phyloP scores from a whole-genome alignment of 257 asterid genomes.

The Ophiorrhiza pumila region DNA sequence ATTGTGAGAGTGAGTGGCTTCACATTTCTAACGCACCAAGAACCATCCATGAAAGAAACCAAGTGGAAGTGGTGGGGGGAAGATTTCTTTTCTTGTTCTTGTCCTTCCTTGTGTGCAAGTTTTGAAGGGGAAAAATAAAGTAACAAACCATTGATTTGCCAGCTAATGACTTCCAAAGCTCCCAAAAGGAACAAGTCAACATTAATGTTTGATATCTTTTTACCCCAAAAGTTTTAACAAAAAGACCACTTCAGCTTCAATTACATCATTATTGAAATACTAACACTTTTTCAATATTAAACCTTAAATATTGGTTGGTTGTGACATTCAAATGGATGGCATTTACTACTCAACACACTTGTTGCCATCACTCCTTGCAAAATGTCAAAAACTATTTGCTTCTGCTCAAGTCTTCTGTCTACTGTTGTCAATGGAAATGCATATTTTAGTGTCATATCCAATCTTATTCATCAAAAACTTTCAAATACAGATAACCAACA shows the following conservation, averaged over 20 bases:
- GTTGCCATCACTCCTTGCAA: background rate
- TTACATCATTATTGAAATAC: conserved; percentile 8
- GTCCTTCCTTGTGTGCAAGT: conserved; percentile 9
- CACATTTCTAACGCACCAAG: conserved; percentile 2
- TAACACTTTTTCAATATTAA: background rate
- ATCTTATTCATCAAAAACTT: too few relatives aligned
- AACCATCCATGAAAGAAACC: background rate
- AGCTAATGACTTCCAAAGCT: conserved; percentile 2
- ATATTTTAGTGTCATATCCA: too few relatives aligned
- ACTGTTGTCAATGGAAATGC: too few relatives aligned
- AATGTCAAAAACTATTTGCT: too few relatives aligned
- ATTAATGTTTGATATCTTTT: background rate
- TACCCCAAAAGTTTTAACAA: background rate
- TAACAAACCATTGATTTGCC: background rate
- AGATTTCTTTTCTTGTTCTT: background rate
- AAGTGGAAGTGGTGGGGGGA: conserved; percentile 1
- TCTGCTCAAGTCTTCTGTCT: too few relatives aligned
- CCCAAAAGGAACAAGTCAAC: conserved; percentile 12
- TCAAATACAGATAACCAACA: too few relatives aligned
- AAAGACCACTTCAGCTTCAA: background rate
- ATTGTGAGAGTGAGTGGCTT: background rate
- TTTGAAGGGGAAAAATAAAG: background rate
- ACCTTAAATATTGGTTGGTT: background rate
- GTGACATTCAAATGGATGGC: background rate
- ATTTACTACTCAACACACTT: background rate